Base-by-base conservation (phyloP, 495 filamentous ascomycete genomes). In the Jackrogersella multiformis region DNA sequence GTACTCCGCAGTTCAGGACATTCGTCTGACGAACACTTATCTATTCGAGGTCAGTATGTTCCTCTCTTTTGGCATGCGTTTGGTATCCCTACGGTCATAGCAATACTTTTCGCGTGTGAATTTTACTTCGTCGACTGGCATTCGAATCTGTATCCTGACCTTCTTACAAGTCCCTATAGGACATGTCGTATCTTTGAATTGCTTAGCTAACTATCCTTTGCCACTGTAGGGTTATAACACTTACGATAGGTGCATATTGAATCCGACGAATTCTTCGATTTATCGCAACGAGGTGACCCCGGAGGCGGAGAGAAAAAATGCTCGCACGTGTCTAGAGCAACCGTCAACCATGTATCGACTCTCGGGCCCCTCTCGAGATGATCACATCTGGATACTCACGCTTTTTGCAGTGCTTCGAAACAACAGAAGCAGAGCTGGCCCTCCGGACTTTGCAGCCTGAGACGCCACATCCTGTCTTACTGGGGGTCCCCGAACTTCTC, bases 31-130 rank as follows among this genome's bases (percentile, higher is more conserved):
- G 20, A 16, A 16, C 66, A 69, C 16, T 49, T 63, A 39, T 69
- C 66, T 69, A 36, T 49, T 9, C n/a, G 16, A 48, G 2, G 23
- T 69, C 15, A 64, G 48, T 20, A 12, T n/a, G 9, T 39, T 36
- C 1, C 32, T 30, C 23, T 1, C 2, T 1, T 2, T 1, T 2
- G 2, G 4, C 15, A 36, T 39, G 2, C 5, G 4, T 49, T 4
- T 46, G 59, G 52, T 60, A 13, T 28, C 49, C 61, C 52, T 66
- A 46, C 70, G 59, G 7, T 74, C 61, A 42, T 53, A 67, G 13
- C 56, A 44, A 1, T 55, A 64, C 53, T 34, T 65, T 64, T 68
- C 65, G n/a, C 69, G 64, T 2, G 42, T 71, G 12, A 70, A 78
- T 23, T 71, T 71, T n/a, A 62, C 56, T 15, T 56, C 68, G 7